A percentile compares a stretch with the other conserved stretches of the same genome.
These are phyloP conservation scores for Tricholoma flavovirens DNA, from an alignment of 768 basidiomycete species.

Conservation along the genomic window DNA sequence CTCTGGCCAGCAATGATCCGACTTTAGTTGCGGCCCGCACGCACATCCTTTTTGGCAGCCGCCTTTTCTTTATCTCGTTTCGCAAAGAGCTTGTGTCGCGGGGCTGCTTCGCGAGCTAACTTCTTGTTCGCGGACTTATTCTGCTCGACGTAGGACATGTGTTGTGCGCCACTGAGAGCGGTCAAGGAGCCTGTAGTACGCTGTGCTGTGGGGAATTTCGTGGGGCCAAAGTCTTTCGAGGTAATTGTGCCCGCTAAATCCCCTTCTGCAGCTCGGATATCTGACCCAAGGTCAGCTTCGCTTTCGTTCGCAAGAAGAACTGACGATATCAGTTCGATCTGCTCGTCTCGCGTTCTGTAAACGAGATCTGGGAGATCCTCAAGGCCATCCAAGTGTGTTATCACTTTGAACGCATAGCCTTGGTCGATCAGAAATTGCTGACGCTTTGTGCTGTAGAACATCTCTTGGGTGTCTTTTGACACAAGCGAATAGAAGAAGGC, in stretches of 20 bases:
- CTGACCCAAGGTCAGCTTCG: constrained; percentile 82
- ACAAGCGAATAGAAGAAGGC: constrained; percentile 99
- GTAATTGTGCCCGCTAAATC: constrained; percentile 84
- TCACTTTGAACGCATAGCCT: constrained; percentile 99
- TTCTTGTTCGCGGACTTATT: constrained; percentile 89
- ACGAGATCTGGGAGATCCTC: constrained; percentile 83
- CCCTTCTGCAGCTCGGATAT: constrained; percentile 77
- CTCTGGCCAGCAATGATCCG: background rate
- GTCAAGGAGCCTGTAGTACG: constrained; percentile 78
- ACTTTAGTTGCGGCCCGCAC: constrained; percentile 18
- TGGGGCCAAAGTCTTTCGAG: constrained; percentile 81
- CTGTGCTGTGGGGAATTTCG: constrained; percentile 61
- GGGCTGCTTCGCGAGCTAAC: constrained; percentile 48
- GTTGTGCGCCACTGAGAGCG: constrained; percentile 82
- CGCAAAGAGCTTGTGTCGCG: constrained; percentile 74
- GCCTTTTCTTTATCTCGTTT: constrained; percentile 79
- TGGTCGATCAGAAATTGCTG: constrained; percentile 99
- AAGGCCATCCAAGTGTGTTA: constrained; percentile 93
- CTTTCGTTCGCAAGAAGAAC: constrained; percentile 89
- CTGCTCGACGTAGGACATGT: constrained; percentile 91
- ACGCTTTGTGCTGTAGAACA: constrained; percentile 98
- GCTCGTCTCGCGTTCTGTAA: constrained; percentile 85
- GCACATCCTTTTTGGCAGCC: constrained; percentile 40
- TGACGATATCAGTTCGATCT: constrained; percentile 93
- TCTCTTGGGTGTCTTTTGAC: constrained; percentile 98